Percentiles rank a stretch among this genome's conserved stretches.
These are phyloP conservation scores for Aureobasidium sp. DNA, from an alignment of 2,329 filamentous ascomycete species.

Conservation along the genomic window DNA sequence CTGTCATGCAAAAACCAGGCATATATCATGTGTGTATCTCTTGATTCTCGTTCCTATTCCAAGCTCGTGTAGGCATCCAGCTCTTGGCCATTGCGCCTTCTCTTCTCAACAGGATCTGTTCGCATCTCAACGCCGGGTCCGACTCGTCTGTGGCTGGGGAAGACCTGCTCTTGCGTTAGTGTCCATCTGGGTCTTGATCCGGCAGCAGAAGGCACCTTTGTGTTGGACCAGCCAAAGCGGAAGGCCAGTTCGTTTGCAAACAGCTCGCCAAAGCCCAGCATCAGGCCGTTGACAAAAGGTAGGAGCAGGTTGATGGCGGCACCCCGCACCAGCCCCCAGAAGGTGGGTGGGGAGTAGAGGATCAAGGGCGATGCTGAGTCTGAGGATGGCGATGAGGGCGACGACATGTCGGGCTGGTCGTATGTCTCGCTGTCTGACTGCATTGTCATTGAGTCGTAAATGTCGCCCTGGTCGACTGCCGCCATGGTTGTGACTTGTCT, in stretches of 20 bases:
- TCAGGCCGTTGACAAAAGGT: constrained; percentile 95
- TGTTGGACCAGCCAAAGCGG: constrained; percentile 84
- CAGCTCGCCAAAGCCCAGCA: constrained; percentile 94
- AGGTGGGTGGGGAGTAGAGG: constrained; percentile 79
- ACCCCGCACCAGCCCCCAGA: constrained; percentile 79
- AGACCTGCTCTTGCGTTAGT: constrained; percentile 40
- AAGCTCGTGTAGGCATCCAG: constrained; percentile 61
- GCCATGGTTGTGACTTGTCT: constrained; percentile 39
- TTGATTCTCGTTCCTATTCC: constrained; percentile 43
- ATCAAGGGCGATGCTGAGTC: constrained; percentile 63
- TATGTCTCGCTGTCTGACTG: constrained; percentile 81
- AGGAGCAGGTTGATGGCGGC: constrained; percentile 93
- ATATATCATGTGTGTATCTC: neutral
- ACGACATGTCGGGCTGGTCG: constrained; percentile 54
- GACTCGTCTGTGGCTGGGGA: constrained; percentile 56
- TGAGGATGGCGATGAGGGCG: constrained; percentile 54
- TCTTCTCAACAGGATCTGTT: constrained; percentile 55
- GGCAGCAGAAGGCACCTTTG: constrained; percentile 60
- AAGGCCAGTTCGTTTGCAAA: constrained; percentile 96
- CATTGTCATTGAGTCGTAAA: constrained; percentile 70
- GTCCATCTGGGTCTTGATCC: neutral
- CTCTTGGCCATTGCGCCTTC: constrained; percentile 45
- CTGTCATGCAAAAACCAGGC: neutral
- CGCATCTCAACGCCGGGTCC: constrained; percentile 79
- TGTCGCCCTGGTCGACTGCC: constrained; percentile 41